Percentiles rank a stretch among this genome's conserved stretches.
phyloP scores from a whole-genome alignment of 305 asterid genomes.

The Fraxinus baroniana region DNA sequence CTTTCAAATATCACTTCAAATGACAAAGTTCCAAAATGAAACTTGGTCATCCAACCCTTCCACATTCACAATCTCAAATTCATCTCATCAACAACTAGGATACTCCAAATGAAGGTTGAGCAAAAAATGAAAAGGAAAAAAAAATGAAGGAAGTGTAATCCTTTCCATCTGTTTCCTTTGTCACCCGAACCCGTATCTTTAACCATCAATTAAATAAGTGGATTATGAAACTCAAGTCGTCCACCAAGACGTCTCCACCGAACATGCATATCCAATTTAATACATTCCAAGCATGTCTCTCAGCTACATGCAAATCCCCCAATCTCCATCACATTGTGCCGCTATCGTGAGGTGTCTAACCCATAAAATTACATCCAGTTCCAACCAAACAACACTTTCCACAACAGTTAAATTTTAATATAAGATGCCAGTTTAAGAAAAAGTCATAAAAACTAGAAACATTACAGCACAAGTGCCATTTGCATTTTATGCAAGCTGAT shows the following conservation, averaged over 20 bases:
- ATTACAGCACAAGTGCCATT: neutral
- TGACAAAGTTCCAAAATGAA: neutral
- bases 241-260: neutral
- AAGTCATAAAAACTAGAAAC: neutral
- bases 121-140: neutral
- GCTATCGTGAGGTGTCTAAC: neutral
- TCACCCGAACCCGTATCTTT: neutral
- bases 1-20: neutral
- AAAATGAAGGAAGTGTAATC: neutral
- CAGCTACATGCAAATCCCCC: neutral
- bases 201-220: neutral
- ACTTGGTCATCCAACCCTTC: neutral
- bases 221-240: neutral
- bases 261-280: neutral
- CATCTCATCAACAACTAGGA: neutral
- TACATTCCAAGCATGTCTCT: neutral
- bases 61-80: neutral
- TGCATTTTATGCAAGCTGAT: neutral
- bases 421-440: neutral
- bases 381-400: neutral
- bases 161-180: neutral
- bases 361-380: constrained; percentile 1
- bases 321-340: neutral
- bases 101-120: neutral
- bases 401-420: neutral